These are phyloP conservation scores for Flaveria sonorensis DNA, from an alignment of 129 eudicot species.

Conservation along the genomic window DNA sequence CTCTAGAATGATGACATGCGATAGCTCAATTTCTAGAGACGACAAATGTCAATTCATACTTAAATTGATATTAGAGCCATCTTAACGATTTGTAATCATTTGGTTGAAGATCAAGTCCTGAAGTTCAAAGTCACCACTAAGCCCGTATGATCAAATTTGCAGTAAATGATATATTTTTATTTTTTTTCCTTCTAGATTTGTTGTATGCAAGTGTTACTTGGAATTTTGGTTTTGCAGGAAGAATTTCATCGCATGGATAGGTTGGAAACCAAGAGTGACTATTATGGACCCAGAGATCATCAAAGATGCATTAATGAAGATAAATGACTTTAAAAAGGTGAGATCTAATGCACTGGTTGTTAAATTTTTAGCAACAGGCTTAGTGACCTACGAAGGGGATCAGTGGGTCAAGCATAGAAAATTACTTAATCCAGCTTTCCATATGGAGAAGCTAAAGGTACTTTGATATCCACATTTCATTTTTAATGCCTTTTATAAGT, in stretches of 20 bases:
- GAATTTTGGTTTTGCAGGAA: conserved; percentile 14
- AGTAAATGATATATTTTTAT: no score
- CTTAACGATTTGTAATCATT: no score
- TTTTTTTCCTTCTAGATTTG: no score
- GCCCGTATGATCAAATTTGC: no score
- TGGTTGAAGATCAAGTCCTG: no score
- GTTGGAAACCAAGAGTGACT: conserved; percentile 32
- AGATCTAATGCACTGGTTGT: conserved; percentile 4
- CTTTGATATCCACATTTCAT: background rate
- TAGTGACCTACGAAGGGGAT: conserved; percentile 38
- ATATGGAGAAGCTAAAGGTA: conserved; percentile 17
- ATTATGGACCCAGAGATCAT: conserved; percentile 35
- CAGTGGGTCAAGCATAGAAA: conserved; percentile 45
- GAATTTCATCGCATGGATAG: conserved; percentile 34
- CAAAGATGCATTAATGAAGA: conserved; percentile 24
- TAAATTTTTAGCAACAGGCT: conserved; percentile 32
- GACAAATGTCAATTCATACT: no score
- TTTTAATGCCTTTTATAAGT: background rate
- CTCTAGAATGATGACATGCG: no score
- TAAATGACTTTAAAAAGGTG: conserved; percentile 19
- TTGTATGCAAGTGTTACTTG: background rate
- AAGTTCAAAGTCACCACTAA: no score
- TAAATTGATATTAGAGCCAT: no score
- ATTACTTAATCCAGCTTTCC: conserved; percentile 45
- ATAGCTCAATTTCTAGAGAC: no score